These are phyloP conservation scores for Candida tropicalis DNA, from an alignment of 1,139 yeast species.

Conservation along the genomic window DNA sequence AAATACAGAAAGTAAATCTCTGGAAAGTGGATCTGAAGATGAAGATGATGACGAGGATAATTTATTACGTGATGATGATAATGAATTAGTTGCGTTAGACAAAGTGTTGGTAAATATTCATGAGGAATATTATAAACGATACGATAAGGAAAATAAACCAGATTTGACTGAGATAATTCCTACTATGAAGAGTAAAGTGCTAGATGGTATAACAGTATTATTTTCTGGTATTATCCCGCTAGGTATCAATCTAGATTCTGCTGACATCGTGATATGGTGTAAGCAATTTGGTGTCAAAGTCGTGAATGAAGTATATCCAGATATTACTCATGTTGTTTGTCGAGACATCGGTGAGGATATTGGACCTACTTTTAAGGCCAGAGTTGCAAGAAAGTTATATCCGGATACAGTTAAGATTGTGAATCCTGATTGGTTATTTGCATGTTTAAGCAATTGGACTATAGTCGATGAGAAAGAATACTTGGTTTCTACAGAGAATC, in stretches of 20 bases:
- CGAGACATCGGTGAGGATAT: slow-evolving; percentile 60
- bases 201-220: slow-evolving; percentile 69
- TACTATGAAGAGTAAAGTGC: slow-evolving; percentile 63
- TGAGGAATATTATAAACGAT: slow-evolving; percentile 58
- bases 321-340: slow-evolving; percentile 90
- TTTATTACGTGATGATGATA: slow-evolving; percentile 77
- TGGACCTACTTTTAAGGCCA: slow-evolving; percentile 69
- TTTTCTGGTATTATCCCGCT: slow-evolving; percentile 88
- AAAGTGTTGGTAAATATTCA: slow-evolving; percentile 68
- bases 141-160: slow-evolving; percentile 44
- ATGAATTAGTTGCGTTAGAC: slow-evolving; percentile 68
- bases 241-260: slow-evolving; percentile 67
- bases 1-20: slow-evolving; percentile 13
- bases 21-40: slow-evolving; percentile 18
- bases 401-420: slow-evolving; percentile 72
- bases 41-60: slow-evolving; percentile 40
- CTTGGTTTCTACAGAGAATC: slow-evolving; percentile 49
- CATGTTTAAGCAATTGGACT: slow-evolving; percentile 80
- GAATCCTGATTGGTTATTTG: slow-evolving; percentile 92
- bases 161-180: slow-evolving; percentile 74
- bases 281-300: slow-evolving; percentile 89
- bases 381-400: slow-evolving; percentile 64
- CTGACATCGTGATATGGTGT: slow-evolving; percentile 92
- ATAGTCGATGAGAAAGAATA: slow-evolving; percentile 66
- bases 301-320: slow-evolving; percentile 67